Evolutionary conservation across 257 asterid species (phyloP), one percentile per base, ranked within the genome.

Genomic region (Linderniella brevidens): DNA sequence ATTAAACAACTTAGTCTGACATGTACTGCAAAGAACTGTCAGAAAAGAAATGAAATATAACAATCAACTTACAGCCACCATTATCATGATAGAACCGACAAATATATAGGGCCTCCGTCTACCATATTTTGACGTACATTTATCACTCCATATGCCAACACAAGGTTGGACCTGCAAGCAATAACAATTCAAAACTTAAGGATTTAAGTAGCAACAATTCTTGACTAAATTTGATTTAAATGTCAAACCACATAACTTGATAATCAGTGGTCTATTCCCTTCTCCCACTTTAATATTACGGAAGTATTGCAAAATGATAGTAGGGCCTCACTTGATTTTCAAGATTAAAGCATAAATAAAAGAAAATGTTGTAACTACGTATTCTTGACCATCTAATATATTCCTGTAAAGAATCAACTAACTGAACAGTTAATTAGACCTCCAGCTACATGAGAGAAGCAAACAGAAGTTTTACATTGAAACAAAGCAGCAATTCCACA

Each of bases 61-160:
- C 39, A 38, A 29, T 49, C 64, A 64, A 69, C 93, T 59, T 79
- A 86, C 96, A 59, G 96, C 74, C 46, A 75, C 29, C 46, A 86
- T 63, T 62, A 86, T 86, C 96, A 86, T 79, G 54, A 86, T 75
- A 58, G 96, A 57, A 57, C 96, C 96, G 55, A 79, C 68, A 36
- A 86, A 61, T 55, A 86, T 86, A 60, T 82, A 82, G 17, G 96
- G 96, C 57, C 94, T 65, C 66, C 96, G 75, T 64, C 92, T 73
- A 32, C 96, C 96, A 71, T 79, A 82, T 69, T 80, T 82, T 55
- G 94, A 86, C 56, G 79, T 38, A 77, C 93, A 82, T 71, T 79
- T 79, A 68, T 85, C 94, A 66, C 94, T 90, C 99, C 94, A 90
- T 67, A 81, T 82, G 19, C 99, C 99, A 63, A 90, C 99, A 68